A percentile compares a stretch with the other conserved stretches of the same genome.
Evolutionary conservation across 2,329 filamentous ascomycete genomes (phyloP).

Genomic region (Parascedosporium putredinis): DNA sequence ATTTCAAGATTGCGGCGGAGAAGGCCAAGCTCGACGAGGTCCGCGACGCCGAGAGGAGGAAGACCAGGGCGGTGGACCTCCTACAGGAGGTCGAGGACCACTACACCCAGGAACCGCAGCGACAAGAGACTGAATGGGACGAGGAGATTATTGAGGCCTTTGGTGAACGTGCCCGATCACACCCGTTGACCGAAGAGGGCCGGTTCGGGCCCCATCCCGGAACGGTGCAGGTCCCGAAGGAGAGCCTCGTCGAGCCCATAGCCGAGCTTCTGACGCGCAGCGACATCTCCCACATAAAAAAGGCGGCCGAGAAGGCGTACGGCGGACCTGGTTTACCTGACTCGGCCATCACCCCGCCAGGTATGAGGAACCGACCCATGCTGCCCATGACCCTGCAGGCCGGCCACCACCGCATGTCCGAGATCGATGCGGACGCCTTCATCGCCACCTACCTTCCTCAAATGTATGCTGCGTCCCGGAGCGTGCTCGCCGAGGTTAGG

Average conservation of each 20-base stretch:
- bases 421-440: slow-evolving; percentile 67
- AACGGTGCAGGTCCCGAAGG: slow-evolving; percentile 64
- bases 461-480: slow-evolving; percentile 57
- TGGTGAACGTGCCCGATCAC: slow-evolving; percentile 39
- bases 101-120: slow-evolving; percentile 17
- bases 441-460: slow-evolving; percentile 60
- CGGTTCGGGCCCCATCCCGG: slow-evolving; percentile 62
- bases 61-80: slow-evolving; percentile 20
- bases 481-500: slow-evolving; percentile 61
- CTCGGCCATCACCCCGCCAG: slow-evolving; percentile 60
- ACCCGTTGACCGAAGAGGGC: slow-evolving; percentile 65
- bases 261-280: slow-evolving; percentile 55
- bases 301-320: slow-evolving; percentile 62
- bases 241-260: slow-evolving; percentile 61
- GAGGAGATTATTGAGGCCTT: slow-evolving; percentile 21
- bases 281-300: slow-evolving; percentile 63
- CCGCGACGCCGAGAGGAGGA: slow-evolving; percentile 19
- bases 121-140: slow-evolving; percentile 21
- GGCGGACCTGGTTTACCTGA: slow-evolving; percentile 68
- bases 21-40: slow-evolving; percentile 26
- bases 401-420: slow-evolving; percentile 54
- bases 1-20: slow-evolving; percentile 38
- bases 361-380: slow-evolving; percentile 47
- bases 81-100: slow-evolving; percentile 21
- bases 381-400: slow-evolving; percentile 55